Conservation (phyloP, 73 alveolate species). For the Paramecium caudatum region DNA sequence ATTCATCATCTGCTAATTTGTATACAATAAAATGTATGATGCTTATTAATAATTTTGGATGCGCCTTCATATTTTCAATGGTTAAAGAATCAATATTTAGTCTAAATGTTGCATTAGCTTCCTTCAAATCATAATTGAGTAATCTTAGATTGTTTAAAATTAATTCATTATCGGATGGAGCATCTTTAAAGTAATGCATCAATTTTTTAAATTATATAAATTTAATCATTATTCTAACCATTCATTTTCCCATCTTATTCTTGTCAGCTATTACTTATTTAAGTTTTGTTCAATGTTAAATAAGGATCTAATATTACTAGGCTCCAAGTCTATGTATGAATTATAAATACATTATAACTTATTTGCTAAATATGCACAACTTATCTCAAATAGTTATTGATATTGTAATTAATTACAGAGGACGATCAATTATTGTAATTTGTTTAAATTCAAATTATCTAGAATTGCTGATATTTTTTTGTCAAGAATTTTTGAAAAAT, state of each 20-base stretch:
- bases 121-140: slow-evolving; percentile 35
- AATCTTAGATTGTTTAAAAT: slow-evolving; percentile 37
- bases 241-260: neutral
- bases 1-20: slow-evolving; percentile 16
- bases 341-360: neutral
- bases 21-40: slow-evolving; percentile 15
- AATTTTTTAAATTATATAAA: neutral
- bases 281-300: neutral
- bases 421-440: neutral
- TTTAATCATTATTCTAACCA: slow-evolving; percentile 11
- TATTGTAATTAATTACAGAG: neutral
- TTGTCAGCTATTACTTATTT: neutral
- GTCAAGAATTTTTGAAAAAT: neutral
- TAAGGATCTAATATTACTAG: neutral
- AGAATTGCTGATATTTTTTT: neutral
- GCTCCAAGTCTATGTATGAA: neutral
- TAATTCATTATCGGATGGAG: neutral
- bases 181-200: slow-evolving; percentile 58
- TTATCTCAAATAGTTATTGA: neutral
- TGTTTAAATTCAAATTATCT: neutral
- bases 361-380: slow-evolving; percentile 13
- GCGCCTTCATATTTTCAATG: slow-evolving; percentile 11
- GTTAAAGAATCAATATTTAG: slow-evolving; percentile 15
- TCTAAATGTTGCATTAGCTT: slow-evolving; percentile 51
- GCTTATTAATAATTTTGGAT: slow-evolving; percentile 35